Conservation (phyloP, 768 basidiomycete genomes). For the Leucocoprinus birnbaumii region DNA sequence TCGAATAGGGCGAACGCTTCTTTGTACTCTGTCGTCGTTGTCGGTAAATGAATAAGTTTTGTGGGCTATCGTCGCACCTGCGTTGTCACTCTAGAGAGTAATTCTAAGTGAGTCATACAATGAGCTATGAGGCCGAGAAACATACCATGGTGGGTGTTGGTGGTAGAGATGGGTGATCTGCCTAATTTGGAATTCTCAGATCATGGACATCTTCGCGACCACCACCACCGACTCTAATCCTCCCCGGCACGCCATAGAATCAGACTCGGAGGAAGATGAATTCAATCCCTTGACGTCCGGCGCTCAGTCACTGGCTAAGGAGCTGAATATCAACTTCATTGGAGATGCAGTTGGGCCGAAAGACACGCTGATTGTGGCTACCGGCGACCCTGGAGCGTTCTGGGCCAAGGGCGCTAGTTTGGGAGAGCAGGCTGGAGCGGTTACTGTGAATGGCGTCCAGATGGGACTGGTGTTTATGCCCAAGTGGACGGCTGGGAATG, state of each 20-base stretch:
- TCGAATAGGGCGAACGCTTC: constrained; percentile 98
- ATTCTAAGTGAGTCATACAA: neutral
- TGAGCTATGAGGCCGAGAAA: neutral
- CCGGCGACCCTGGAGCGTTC: constrained; percentile 39
- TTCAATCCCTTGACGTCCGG: constrained; percentile 37
- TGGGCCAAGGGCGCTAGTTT: constrained; percentile 54
- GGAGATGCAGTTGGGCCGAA: constrained; percentile 26
- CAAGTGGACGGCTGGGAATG: constrained; percentile 39
- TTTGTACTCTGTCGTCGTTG: constrained; percentile 78
- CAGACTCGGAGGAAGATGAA: constrained; percentile 64
- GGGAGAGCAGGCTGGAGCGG: constrained; percentile 47
- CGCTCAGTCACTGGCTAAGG: constrained; percentile 12
- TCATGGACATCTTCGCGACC: constrained; percentile 25
- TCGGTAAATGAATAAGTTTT: neutral
- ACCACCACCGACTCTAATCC: constrained; percentile 54
- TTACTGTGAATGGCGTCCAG: constrained; percentile 42
- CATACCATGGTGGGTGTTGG: constrained; percentile 28
- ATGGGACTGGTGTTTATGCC: constrained; percentile 51
- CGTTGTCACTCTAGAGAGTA: constrained; percentile 18
- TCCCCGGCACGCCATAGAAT: constrained; percentile 61
- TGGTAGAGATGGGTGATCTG: constrained; percentile 9
- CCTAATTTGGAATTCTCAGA: constrained; percentile 3
- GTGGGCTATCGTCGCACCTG: constrained; percentile 15
- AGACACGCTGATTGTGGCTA: constrained; percentile 39
- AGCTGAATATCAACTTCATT: constrained; percentile 32